Conservation (phyloP, 176 grass and related monocot genomes). For the Bothriochloa decipiens region DNA sequence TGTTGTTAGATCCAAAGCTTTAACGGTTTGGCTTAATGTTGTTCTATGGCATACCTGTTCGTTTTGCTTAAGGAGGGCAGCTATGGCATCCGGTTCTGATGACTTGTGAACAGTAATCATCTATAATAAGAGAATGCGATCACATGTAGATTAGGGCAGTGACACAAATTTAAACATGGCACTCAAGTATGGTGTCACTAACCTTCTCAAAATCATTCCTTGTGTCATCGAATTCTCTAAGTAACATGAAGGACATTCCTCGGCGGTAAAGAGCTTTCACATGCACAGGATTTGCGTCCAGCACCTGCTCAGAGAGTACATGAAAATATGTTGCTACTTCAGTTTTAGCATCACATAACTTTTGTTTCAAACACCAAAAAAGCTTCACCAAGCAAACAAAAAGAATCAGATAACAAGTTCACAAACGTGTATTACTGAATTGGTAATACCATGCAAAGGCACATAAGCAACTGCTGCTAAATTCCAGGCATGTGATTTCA, state of each 20-base stretch:
- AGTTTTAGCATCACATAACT: not conserved
- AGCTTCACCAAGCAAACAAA: slow-evolving; percentile 1
- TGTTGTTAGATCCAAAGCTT: not conserved
- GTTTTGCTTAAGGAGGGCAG: slow-evolving; percentile 73
- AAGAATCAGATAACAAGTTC: not conserved
- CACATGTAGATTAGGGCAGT: not conserved
- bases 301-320: slow-evolving; percentile 54
- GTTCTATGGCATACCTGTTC: slow-evolving; percentile 59
- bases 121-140: slow-evolving; percentile 47
- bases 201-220: slow-evolving; percentile 90
- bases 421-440: not conserved
- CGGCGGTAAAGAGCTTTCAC: slow-evolving; percentile 88
- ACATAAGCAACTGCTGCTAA: not conserved
- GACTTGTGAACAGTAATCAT: slow-evolving; percentile 77
- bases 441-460: not conserved
- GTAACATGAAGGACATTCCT: slow-evolving; percentile 79
- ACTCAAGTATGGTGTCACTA: slow-evolving; percentile 18
- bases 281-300: slow-evolving; percentile 82
- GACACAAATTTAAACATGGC: not conserved
- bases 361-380: not conserved
- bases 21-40: not conserved
- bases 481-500: not conserved
- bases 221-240: slow-evolving; percentile 86
- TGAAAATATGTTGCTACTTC: not conserved
- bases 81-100: slow-evolving; percentile 75